Percentiles rank a stretch among this genome's conserved stretches.
Evolutionary conservation across 164 flowering plant species (phyloP).

Genomic region (Houttuynia cordata): DNA sequence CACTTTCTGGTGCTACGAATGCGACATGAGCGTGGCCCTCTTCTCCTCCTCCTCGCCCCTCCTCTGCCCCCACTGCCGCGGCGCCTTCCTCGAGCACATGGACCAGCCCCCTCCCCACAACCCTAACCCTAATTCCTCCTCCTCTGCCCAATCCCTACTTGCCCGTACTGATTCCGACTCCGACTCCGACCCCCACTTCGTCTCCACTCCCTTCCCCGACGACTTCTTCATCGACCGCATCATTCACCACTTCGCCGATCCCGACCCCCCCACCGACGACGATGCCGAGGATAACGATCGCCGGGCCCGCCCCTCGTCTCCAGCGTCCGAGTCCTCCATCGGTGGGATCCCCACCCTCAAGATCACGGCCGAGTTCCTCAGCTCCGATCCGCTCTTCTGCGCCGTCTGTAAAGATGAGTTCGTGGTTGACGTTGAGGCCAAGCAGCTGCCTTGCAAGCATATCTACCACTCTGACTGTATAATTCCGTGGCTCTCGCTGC

Average conservation of each 20-base stretch:
- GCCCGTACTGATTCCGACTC: conserved; percentile 5
- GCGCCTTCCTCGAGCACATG: conserved; percentile 44
- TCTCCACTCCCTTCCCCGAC: conserved; percentile 4
- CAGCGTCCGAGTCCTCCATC: conserved; percentile 18
- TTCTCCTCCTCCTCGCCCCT: conserved; percentile 19
- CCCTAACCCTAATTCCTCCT: conserved; percentile 4
- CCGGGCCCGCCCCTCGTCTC: conserved; percentile 10
- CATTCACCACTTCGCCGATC: conserved; percentile 30
- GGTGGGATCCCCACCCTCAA: conserved; percentile 34
- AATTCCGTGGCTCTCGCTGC: conserved; percentile 51
- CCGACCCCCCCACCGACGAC: conserved; percentile 8
- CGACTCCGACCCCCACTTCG: conserved; percentile 11
- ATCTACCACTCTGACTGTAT: conserved; percentile 58
- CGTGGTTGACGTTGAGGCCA: conserved; percentile 29
- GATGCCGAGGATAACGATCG: not conserved
- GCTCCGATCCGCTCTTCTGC: conserved; percentile 23
- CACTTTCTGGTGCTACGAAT: conserved; percentile 62
- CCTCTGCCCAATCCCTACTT: conserved; percentile 6
- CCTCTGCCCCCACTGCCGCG: conserved; percentile 42
- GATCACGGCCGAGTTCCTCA: conserved; percentile 19
- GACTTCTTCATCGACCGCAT: conserved; percentile 19
- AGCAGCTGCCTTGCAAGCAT: conserved; percentile 58
- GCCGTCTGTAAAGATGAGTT: conserved; percentile 62
- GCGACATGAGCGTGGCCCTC: conserved; percentile 54
- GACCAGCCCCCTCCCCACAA: conserved; percentile 16